Conservation (phyloP, 2,329 filamentous ascomycete species). For the Aspergillus novofumigatus region DNA sequence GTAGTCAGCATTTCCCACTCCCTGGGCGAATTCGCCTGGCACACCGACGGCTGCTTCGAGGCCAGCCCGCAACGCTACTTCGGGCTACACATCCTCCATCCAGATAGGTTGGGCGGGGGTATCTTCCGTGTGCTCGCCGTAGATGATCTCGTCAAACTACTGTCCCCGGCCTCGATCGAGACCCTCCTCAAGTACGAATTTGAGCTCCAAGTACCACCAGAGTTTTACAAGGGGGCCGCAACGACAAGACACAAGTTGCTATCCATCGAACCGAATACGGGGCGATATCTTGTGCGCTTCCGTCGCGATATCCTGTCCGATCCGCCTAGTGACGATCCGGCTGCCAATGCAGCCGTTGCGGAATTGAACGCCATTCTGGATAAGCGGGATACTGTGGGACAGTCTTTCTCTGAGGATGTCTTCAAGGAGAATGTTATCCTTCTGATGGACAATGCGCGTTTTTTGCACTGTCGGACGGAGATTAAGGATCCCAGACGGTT, state of each 20-base stretch:
- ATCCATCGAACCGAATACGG: not conserved
- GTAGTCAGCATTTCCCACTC: constrained; percentile 6
- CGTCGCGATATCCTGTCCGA: constrained; percentile 5
- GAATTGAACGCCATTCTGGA: constrained; percentile 2
- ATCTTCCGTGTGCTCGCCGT: constrained; percentile 5
- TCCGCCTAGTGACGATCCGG: constrained; percentile 2
- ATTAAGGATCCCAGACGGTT: constrained; percentile 9
- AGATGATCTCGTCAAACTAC: constrained; percentile 2
- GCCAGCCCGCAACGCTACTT: constrained; percentile 1
- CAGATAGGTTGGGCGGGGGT: constrained; percentile 7
- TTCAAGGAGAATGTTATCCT: constrained; percentile 10
- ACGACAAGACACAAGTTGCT: constrained; percentile 5
- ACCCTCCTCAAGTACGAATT: constrained; percentile 4
- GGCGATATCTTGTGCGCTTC: constrained; percentile 2
- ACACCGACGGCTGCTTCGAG: constrained; percentile 6
- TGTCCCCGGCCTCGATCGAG: constrained; percentile 2
- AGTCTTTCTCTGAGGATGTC: not conserved
- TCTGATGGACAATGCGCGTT: constrained; percentile 10
- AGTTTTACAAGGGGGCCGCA: constrained; percentile 4
- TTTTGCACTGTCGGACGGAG: constrained; percentile 8
- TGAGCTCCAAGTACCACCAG: constrained; percentile 3
- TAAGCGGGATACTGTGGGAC: constrained; percentile 1
- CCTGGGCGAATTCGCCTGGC: constrained; percentile 6
- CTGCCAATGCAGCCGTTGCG: not conserved
- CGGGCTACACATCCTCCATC: constrained; percentile 7